phyloP scores from a whole-genome alignment of 768 basidiomycete genomes.

The Trametes cinnabarina region DNA sequence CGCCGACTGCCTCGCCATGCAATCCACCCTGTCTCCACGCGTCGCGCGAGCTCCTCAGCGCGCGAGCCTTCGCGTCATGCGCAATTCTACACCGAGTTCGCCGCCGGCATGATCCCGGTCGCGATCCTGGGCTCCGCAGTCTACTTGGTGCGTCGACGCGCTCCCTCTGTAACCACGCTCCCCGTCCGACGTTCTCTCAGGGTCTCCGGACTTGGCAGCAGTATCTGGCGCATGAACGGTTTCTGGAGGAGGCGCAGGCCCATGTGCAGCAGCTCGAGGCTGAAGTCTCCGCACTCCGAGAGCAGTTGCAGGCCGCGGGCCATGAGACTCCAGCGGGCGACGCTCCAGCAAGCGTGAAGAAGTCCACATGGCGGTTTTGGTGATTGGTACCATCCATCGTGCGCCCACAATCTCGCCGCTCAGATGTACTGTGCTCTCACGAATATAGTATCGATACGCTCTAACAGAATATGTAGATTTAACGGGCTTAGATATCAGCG shows the following conservation, averaged over 20 bases:
- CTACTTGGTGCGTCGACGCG: conserved; percentile 54
- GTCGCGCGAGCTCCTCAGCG: conserved; percentile 9
- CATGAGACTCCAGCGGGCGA: background rate
- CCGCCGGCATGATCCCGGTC: conserved; percentile 78
- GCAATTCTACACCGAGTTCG: conserved; percentile 63
- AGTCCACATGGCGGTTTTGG: conserved; percentile 28
- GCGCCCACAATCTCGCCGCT: background rate
- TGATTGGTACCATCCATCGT: conserved; percentile 6
- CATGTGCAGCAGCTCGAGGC: conserved; percentile 56
- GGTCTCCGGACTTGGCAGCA: conserved; percentile 63
- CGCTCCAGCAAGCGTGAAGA: conserved; percentile 1
- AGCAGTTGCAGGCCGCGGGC: conserved; percentile 6
- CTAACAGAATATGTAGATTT: conserved; percentile 1
- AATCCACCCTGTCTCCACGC: background rate
- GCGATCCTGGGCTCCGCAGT: conserved; percentile 76
- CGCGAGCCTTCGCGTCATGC: conserved; percentile 48
- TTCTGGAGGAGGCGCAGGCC: conserved; percentile 57
- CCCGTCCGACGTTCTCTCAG: conserved; percentile 36
- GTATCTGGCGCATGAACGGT: conserved; percentile 68
- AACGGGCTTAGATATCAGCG: conserved; percentile 3
- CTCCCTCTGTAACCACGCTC: conserved; percentile 1
- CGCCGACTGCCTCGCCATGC: conserved; percentile 1
- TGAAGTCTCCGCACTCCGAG: conserved; percentile 44
- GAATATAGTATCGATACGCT: conserved; percentile 1
- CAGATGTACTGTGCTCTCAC: conserved; percentile 3